These are phyloP conservation scores for Neocallimastix lanati DNA, from an alignment of 192 early-diverging fungal species.

Conservation along the genomic window DNA sequence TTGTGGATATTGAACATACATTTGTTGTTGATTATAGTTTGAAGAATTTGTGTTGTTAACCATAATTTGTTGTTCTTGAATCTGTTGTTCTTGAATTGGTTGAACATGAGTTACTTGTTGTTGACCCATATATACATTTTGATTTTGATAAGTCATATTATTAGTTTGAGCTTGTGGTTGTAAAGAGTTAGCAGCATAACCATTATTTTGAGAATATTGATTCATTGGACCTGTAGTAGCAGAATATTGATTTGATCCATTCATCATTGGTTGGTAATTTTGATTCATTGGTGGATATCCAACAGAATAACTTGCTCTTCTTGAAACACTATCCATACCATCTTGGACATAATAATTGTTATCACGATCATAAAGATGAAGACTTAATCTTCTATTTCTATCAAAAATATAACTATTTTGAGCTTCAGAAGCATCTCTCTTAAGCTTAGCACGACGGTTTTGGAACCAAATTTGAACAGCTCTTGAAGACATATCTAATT, in stretches of 20 bases:
- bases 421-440: constrained; percentile 25
- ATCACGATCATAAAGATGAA: neutral
- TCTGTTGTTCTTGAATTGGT: neutral
- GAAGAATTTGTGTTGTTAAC: neutral
- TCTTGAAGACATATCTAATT: constrained; percentile 48
- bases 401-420: neutral
- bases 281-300: neutral
- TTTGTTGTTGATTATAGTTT: neutral
- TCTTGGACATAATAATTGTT: neutral
- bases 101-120: neutral
- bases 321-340: neutral
- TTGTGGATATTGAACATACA: neutral
- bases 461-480: constrained; percentile 73
- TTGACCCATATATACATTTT: neutral
- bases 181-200: neutral
- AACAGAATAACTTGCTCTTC: neutral
- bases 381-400: neutral
- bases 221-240: neutral
- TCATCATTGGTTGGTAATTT: neutral
- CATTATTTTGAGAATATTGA: neutral
- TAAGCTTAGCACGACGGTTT: constrained; percentile 72
- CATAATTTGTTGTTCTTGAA: neutral
- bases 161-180: neutral
- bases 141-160: neutral
- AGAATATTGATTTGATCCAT: neutral